Conservation (phyloP, 1,284 basidiomycete species). For the Pyrrhoderma noxium region DNA sequence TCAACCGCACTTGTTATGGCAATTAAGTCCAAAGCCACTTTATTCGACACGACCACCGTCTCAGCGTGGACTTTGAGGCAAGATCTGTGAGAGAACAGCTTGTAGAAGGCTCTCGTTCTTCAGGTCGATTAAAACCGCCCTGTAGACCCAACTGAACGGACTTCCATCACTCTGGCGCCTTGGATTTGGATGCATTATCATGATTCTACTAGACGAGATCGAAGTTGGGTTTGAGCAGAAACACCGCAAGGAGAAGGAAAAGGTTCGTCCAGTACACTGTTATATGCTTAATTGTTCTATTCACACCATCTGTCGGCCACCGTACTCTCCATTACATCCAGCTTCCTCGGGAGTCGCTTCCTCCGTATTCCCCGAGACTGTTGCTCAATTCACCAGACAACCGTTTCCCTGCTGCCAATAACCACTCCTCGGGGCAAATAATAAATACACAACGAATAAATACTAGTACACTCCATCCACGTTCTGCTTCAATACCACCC, state of each 20-base stretch:
- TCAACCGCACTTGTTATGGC: no score
- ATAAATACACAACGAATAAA: not conserved
- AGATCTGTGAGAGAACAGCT: no score
- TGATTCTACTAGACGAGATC: slow-evolving; percentile 16
- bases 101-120: no score
- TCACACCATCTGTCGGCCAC: not conserved
- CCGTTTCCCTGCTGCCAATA: not conserved
- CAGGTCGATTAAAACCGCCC: no score
- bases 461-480: not conserved
- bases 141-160: no score
- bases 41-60: no score
- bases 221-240: slow-evolving; percentile 2
- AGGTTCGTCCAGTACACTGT: slow-evolving; percentile 1
- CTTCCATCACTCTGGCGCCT: no score
- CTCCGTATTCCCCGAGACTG: slow-evolving; percentile 15
- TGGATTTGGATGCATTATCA: not conserved
- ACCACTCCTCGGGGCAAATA: not conserved
- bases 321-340: not conserved
- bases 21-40: no score
- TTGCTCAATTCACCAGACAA: not conserved
- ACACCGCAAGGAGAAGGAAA: slow-evolving; percentile 10
- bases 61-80: no score
- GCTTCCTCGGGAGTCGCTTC: slow-evolving; percentile 10
- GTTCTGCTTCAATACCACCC: slow-evolving; percentile 7
- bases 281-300: not conserved